Percentiles rank a stretch among this genome's conserved stretches.
These are phyloP conservation scores for Trichocomaceae sp. DNA, from an alignment of 2,329 filamentous ascomycete genomes.

Conservation along the genomic window DNA sequence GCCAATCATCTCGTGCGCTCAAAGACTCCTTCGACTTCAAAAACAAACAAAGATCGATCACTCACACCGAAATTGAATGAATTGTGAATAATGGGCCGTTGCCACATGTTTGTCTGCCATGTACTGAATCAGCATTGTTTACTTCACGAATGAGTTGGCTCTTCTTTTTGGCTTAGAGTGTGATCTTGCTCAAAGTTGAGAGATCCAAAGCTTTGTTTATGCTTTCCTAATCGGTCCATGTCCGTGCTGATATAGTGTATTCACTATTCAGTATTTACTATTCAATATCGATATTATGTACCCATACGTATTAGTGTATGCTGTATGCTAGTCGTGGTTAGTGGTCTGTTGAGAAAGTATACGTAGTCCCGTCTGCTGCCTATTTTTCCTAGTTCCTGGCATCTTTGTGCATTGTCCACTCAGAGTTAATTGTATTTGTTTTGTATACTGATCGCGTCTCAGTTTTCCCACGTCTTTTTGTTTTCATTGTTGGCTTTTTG, in stretches of 20 bases:
- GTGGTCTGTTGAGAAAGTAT: too few species aligned
- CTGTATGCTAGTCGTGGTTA: too few species aligned
- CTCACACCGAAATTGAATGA: background rate
- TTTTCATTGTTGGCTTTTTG: background rate
- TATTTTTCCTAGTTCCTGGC: background rate
- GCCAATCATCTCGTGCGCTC: background rate
- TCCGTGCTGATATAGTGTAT: slow-evolving; percentile 2
- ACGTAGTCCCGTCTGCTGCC: background rate
- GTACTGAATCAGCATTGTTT: background rate
- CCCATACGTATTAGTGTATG: too few species aligned
- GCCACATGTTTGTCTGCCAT: background rate
- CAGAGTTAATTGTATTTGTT: background rate
- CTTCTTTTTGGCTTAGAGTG: background rate
- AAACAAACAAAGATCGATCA: background rate
- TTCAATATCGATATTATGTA: background rate
- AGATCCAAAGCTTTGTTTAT: background rate
- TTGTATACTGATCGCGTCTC: background rate
- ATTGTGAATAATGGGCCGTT: background rate
- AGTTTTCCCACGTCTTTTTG: background rate
- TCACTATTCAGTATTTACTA: too few species aligned
- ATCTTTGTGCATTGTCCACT: background rate
- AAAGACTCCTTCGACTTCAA: background rate
- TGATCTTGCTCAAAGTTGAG: background rate
- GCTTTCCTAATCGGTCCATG: slow-evolving; percentile 8
- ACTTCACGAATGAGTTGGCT: background rate